Conservation (phyloP, 805 yeast species). For the Ogataea paradorogensis region DNA sequence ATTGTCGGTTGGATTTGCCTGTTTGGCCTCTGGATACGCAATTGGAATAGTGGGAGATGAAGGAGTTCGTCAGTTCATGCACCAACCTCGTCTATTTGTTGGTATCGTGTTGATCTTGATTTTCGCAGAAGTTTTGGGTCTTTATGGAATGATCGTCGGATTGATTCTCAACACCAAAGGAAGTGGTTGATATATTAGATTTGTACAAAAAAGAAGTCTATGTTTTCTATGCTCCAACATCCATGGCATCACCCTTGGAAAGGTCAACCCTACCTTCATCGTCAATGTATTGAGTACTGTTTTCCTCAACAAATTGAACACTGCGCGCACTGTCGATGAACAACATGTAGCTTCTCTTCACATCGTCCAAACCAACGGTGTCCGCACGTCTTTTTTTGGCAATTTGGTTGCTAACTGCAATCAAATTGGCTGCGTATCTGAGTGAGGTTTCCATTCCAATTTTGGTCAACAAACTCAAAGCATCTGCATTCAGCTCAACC, state of each 20-base stretch:
- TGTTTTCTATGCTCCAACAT: slow-evolving; percentile 20
- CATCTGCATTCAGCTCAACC: slow-evolving; percentile 61
- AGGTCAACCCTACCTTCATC: slow-evolving; percentile 72
- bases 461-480: slow-evolving; percentile 68
- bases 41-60: slow-evolving; percentile 99
- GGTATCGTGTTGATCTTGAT: slow-evolving; percentile 98
- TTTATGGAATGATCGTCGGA: slow-evolving; percentile 93
- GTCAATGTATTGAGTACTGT: slow-evolving; percentile 59
- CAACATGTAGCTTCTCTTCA: slow-evolving; percentile 77
- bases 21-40: slow-evolving; percentile 95
- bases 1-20: slow-evolving; percentile 91
- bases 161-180: slow-evolving; percentile 89
- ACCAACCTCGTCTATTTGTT: slow-evolving; percentile 95
- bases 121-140: slow-evolving; percentile 98
- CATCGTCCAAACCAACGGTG: slow-evolving; percentile 59
- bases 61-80: slow-evolving; percentile 97
- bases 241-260: slow-evolving; percentile 41
- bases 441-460: slow-evolving; percentile 77
- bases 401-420: slow-evolving; percentile 86
- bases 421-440: slow-evolving; percentile 87
- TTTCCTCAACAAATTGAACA: slow-evolving; percentile 59
- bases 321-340: slow-evolving; percentile 87
- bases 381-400: slow-evolving; percentile 74
- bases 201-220: slow-evolving; percentile 2
- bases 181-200: slow-evolving; percentile 42